Conservation (phyloP, 176 grass and related monocot species). For the Puya raimondii region DNA sequence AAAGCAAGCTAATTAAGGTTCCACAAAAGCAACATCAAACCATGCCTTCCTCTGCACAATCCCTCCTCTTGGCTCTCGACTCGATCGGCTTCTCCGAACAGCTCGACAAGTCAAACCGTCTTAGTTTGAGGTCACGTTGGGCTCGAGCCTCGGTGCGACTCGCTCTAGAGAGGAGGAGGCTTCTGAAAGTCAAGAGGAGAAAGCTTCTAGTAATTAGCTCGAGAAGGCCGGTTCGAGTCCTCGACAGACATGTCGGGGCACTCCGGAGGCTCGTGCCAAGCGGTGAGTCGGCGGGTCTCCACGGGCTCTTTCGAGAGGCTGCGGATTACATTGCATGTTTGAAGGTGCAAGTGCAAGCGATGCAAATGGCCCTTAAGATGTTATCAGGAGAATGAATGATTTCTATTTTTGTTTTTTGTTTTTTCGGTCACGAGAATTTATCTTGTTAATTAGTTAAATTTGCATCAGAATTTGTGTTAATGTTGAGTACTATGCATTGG, state of each 20-base stretch:
- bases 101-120: too few relatives aligned
- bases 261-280: not conserved
- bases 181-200: not conserved
- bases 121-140: too few relatives aligned
- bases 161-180: too few relatives aligned
- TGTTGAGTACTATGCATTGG: too few relatives aligned
- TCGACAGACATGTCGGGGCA: not conserved
- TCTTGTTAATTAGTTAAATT: not conserved
- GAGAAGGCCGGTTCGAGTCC: not conserved
- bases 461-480: too few relatives aligned
- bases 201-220: not conserved
- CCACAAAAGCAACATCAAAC: too few relatives aligned
- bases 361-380: not conserved
- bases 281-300: not conserved
- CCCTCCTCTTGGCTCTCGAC: too few relatives aligned
- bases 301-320: not conserved
- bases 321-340: not conserved
- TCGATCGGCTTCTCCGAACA: too few relatives aligned
- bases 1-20: too few relatives aligned
- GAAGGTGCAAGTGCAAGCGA: not conserved
- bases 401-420: not conserved
- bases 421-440: not conserved
- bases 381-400: not conserved
- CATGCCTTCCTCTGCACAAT: too few relatives aligned
- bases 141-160: too few relatives aligned